phyloP scores from a whole-genome alignment of 2,329 filamentous ascomycete species.

The Colletotrichum endophyticum region DNA sequence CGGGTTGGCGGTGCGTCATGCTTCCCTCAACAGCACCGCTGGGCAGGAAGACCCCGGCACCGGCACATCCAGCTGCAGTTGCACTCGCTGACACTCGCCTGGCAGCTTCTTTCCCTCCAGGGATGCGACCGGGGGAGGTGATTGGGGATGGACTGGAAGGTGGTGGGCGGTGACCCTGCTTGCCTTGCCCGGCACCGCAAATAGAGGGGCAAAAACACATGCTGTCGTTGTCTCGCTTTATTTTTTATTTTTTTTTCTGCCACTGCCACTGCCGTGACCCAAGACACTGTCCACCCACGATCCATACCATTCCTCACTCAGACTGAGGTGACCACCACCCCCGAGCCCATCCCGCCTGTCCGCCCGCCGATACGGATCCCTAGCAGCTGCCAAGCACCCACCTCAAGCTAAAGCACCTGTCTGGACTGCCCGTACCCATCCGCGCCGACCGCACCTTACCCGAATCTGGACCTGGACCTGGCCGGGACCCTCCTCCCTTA shows the following conservation, averaged over 20 bases:
- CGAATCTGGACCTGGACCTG: not conserved
- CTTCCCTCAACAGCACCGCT: conserved; percentile 15
- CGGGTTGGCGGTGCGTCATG: conserved; percentile 17
- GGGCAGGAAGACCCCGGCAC: conserved; percentile 3
- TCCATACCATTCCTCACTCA: not conserved
- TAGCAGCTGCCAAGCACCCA: not conserved
- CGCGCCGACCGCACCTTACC: not conserved
- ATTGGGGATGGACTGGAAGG: not conserved
- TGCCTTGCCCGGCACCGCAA: not conserved
- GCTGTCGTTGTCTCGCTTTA: not conserved
- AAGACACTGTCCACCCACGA: not conserved
- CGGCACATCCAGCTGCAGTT: not conserved
- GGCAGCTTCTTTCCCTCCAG: conserved; percentile 1
- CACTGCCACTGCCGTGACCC: not conserved
- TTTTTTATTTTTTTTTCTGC: not conserved
- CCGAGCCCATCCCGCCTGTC: not conserved
- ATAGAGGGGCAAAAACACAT: conserved; percentile 17
- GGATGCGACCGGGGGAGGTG: not conserved
- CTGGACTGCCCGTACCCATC: not conserved
- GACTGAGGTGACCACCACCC: not conserved
- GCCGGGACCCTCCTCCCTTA: conserved; percentile 13
- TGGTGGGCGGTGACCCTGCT: not conserved
- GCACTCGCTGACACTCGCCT: not conserved
- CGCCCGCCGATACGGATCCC: not conserved
- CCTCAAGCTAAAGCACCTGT: not conserved